Base-by-base conservation (phyloP, 305 asterid genomes). In the Ilex paraguariensis region DNA sequence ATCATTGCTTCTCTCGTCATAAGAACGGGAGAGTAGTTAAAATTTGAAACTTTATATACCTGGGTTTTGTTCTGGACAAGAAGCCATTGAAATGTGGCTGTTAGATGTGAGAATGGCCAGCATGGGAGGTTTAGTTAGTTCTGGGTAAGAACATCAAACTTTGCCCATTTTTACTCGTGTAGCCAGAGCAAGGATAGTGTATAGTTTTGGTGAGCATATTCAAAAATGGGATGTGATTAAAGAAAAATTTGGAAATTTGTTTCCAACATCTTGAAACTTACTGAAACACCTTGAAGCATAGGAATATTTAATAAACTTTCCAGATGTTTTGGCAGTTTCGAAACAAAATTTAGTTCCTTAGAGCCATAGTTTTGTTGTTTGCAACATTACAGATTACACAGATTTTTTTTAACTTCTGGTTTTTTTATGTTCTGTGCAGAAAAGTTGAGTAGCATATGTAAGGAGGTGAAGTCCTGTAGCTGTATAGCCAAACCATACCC, bases 21-120 rank as follows among this genome's bases (percentile, higher is more conserved):
- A n/a, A n/a, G 12, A n/a, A 4, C 4, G 30, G 21, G 8, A 14
- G n/a, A 7, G 21, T 14, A 39, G 39, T 11, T 56, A n/a, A 32
- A 60, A 59, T 50, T 49, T 51, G 53, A 30, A n/a, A 49, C 40
- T 55, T 33, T 31, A 40, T 61, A 60, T 57, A 78, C 56, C 81
- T 78, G 87, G 2, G 86, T 80, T 82, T 55, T 73, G 84, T 10
- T 75, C 88, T n/a, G 85, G 87, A 62, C 88, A 79, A 77, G 93
- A 82, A 78, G 93, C 87, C 77, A 75, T 82, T 70, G 95, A 90
- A 77, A 86, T 81, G 85, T 88, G 84, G 95, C 82, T 65, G 75
- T 58, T 74, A 76, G 82, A 64, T 64, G 67, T 74, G 79, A 65
- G 67, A 61, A 69, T 69, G 81, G 88, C 82, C 73, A 73, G 83